Evolutionary conservation across 495 filamentous ascomycete species (phyloP), one percentile per base, ranked within the genome.

Genomic region (Tetracladium setigerum): DNA sequence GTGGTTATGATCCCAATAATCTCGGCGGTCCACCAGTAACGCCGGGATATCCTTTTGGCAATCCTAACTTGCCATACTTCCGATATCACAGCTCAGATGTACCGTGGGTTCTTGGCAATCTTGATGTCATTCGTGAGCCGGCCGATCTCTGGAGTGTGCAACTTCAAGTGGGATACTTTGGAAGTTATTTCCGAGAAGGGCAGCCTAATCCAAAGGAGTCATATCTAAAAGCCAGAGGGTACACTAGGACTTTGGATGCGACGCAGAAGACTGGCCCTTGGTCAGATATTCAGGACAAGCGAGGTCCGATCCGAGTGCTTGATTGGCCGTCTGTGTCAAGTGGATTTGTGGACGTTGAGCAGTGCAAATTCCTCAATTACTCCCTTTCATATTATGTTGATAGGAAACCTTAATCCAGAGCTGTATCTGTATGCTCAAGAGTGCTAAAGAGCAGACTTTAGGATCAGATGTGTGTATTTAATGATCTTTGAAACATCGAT

Each of bases 1-100:
- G 56, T 19, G 65, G 63, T 14, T 67, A 63, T 46, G 58, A 71
- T 49, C 65, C 68, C 22, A 71, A 71, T 41, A 50, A 57, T 39
- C 55, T 72, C 4, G 67, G 65, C 19, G 60, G 60, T 44, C 51
- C 59, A 16, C 55, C 59, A 9, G 44, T 52, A 15, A 58, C 59
- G n/a, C 41, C 61, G 5, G 54, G 47, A 7, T 65, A 60, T 52
- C 66, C 65, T 1, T 14, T 61, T 41, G 66, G 66, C 4, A 57
- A 69, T 39, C 64, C 65, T 0, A 52, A 65, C n/a, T 47, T 50
- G 7, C 59, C 56, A 16, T 66, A 64, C 44, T 66, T 59, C 51
- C 43, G 56, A 12, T 46, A 63, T 27, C 64, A 67, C 41, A 60
- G 60, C 19, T 50, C 54, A 0, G 60, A 62, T 36, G 45, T 59